Base-by-base conservation (phyloP, 2,329 filamentous ascomycete genomes). In the Neurospora sp. region DNA sequence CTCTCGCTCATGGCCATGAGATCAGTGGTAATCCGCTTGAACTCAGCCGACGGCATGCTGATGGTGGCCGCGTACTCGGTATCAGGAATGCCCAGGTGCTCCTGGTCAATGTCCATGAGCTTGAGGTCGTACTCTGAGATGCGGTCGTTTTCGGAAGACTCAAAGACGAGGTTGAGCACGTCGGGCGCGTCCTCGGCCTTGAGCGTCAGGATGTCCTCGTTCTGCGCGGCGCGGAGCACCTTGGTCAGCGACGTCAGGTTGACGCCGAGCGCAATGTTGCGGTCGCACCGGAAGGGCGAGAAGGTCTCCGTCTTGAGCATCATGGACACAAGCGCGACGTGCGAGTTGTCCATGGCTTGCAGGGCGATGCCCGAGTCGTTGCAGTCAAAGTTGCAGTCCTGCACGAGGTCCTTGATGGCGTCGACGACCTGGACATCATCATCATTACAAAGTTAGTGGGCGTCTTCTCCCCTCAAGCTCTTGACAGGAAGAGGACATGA, bases 361-460 rank as follows among this genome's bases (percentile, higher is more conserved):
- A 99, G 92, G 68, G 95, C 94, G 78, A 99, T 96, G 73, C 96
- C 96, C 69, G 93, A 95, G 87, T 99, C 96, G 91, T 98, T 99
- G 91, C 96, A 99, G 87, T 99, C 96, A 84, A 99, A 99, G 85
- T 99, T 99, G 90, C 96, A 99, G 84, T 99, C 96, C 83, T 98
- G 96, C 69, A 99, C 96, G 68, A 99, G 90, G 78, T 99, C 96
- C 84, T 97, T 98, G 90, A 99, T 97, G 77, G 96, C 93, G 81
- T 99, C 96, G 78, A 99, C 94, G 73, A 98, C 93, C 93, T 97
- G 70, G 66, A 67, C 38, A 40, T 43, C 28, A 33, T 28, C 69
- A 79, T 58, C 52, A 62, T 62, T 7, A 75, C 67, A 58, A 66
- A 13, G 52, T 67, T 40, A 73, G 38, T 72, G 62, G 68, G 17